phyloP scores from a whole-genome alignment of 306 rosid genomes.

The Begonia peltatifolia region DNA sequence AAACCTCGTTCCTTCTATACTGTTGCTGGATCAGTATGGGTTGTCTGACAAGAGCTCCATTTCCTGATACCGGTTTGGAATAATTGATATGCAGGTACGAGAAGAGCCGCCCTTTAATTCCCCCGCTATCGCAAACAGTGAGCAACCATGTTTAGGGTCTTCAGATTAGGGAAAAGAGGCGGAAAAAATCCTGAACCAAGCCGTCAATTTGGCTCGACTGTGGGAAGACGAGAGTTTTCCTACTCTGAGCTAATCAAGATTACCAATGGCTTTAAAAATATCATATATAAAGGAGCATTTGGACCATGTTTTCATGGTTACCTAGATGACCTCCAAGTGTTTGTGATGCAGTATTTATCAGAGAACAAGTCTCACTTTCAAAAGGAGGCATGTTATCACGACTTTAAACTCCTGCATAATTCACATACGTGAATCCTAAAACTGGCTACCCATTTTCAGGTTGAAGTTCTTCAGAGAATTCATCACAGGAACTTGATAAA shows the following conservation, averaged over 20 bases:
- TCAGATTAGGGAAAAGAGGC: too few species aligned
- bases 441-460: not conserved
- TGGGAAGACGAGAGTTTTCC: constrained; percentile 3
- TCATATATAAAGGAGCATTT: not conserved
- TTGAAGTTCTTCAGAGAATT: not conserved
- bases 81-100: too few species aligned
- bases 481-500: constrained; percentile 3
- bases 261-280: not conserved
- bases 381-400: not conserved
- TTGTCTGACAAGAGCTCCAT: too few species aligned
- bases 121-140: too few species aligned
- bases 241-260: constrained; percentile 5
- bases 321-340: constrained; percentile 3
- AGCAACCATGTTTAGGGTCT: too few species aligned
- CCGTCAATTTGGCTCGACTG: not conserved
- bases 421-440: not conserved
- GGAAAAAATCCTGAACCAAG: not conserved
- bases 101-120: too few species aligned
- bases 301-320: constrained; percentile 3
- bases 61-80: too few species aligned
- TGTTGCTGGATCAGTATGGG: too few species aligned
- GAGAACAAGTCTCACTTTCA: not conserved
- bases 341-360: not conserved
- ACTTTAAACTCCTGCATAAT: not conserved
- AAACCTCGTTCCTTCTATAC: too few species aligned